Evolutionary conservation across 2,329 filamentous ascomycete genomes (phyloP).

Genomic region (Cladosporium sp.): DNA sequence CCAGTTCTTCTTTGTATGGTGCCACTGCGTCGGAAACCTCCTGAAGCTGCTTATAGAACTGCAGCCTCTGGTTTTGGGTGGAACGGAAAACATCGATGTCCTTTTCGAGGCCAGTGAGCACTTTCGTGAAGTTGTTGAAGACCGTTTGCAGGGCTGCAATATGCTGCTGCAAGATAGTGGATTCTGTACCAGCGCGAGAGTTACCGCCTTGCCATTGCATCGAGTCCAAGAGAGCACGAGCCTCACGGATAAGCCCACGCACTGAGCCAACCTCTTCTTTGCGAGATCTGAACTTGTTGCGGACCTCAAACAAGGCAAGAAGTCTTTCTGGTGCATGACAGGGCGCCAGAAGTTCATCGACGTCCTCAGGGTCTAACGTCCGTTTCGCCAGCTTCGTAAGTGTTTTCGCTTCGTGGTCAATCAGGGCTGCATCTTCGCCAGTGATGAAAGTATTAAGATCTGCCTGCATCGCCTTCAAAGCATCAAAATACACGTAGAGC

Average conservation of each 20-base stretch:
- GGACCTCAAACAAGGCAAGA: constrained; percentile 49
- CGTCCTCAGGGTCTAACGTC: constrained; percentile 52
- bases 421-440: constrained; percentile 73
- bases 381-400: constrained; percentile 29
- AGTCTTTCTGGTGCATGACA: constrained; percentile 73
- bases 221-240: constrained; percentile 64
- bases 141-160: constrained; percentile 61
- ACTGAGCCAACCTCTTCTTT: constrained; percentile 64
- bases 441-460: constrained; percentile 77
- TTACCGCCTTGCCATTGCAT: constrained; percentile 62
- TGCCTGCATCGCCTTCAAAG: constrained; percentile 71
- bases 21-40: constrained; percentile 85
- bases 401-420: constrained; percentile 69
- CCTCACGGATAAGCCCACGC: constrained; percentile 67
- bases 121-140: constrained; percentile 55
- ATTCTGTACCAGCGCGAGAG: constrained; percentile 62
- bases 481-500: constrained; percentile 82
- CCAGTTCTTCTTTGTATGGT: constrained; percentile 67
- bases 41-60: constrained; percentile 90
- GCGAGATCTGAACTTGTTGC: constrained; percentile 51
- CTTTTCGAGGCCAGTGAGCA: constrained; percentile 57
- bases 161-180: constrained; percentile 64
- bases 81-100: constrained; percentile 76
- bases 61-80: constrained; percentile 81
- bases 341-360: constrained; percentile 60